Conservation (phyloP, 805 yeast genomes). For the Tetrapisispora fleetii region DNA sequence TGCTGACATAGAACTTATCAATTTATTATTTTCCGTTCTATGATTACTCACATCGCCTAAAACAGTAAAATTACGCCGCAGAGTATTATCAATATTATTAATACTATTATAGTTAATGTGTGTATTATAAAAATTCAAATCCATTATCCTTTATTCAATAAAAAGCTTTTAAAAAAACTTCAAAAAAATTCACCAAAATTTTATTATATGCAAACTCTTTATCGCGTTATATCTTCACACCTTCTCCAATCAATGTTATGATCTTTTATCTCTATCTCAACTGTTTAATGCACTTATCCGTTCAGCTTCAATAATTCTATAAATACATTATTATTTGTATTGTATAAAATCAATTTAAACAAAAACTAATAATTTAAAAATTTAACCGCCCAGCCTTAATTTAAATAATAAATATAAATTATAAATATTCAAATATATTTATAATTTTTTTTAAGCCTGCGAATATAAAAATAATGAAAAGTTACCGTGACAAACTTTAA, state of each 20-base stretch:
- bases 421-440: too few species aligned
- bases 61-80: not conserved
- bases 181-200: too few species aligned
- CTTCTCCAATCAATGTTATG: not conserved
- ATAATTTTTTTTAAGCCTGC: too few species aligned
- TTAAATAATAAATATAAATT: too few species aligned
- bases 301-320: too few species aligned
- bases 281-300: not conserved
- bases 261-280: too few species aligned
- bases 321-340: not conserved
- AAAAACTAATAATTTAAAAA: not conserved
- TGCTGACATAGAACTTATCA: not conserved
- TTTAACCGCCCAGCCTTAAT: not conserved
- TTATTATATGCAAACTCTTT: too few species aligned
- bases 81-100: not conserved
- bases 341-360: too few species aligned
- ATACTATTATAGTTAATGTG: slow-evolving; percentile 4
- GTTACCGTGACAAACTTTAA: too few species aligned
- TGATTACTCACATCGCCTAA: not conserved
- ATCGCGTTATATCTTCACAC: too few species aligned
- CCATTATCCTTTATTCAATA: not conserved
- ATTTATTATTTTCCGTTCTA: not conserved
- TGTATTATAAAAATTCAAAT: slow-evolving; percentile 4
- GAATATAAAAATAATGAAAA: too few species aligned
- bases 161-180: not conserved